Evolutionary conservation across 257 asterid genomes (phyloP), one percentile per base, ranked within the genome.

Genomic region (Pogostemon cablin): DNA sequence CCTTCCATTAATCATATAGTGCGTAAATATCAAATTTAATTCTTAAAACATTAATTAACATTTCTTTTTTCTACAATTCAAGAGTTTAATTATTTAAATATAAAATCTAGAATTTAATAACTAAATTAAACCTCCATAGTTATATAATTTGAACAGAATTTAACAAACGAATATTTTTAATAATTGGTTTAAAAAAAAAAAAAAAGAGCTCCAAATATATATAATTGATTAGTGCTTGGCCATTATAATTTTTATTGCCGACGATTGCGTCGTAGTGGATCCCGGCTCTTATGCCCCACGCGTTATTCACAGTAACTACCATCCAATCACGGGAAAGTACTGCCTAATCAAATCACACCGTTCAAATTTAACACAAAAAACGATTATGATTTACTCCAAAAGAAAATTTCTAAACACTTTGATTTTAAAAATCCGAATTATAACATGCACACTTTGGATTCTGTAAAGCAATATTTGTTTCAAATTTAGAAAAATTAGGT

Each of bases 251-350:
- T 25, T 25, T 25, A 5, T 54, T 42, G 74, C 70, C 65, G 65
- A 74, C 69, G 69, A 60, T 67, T 68, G 74, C 57, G 66, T 6
- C 57, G 46, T 7, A 37, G 5, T 53, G 68, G 74, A 34, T 2
- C 70, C 65, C 78, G 25, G 10, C 34, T 3, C 39, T 11, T 52
- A 52, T 34, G 40, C 50, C 73, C 75, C 73, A 65, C 74, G 43
- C 73, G 64, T 48, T 60, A 48, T 71, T 71, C 50, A 39, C 74
- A 48, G 63, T 54, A n/a, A 59, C 48, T 25, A 6, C 64, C 72
- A 58, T 50, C 2, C 72, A 52, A 15, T 65, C 77, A 71, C 62
- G 65, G 69, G 46, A 57, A 50, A 58, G 38, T 47, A 62, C 63
- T 54, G 10, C 15, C 9, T 1, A 10, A 15, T 77, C 74, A 43